Evolutionary conservation across 805 yeast species (phyloP), one percentile per base, ranked within the genome.

Genomic region (Ogataea nakhonphanomensis): DNA sequence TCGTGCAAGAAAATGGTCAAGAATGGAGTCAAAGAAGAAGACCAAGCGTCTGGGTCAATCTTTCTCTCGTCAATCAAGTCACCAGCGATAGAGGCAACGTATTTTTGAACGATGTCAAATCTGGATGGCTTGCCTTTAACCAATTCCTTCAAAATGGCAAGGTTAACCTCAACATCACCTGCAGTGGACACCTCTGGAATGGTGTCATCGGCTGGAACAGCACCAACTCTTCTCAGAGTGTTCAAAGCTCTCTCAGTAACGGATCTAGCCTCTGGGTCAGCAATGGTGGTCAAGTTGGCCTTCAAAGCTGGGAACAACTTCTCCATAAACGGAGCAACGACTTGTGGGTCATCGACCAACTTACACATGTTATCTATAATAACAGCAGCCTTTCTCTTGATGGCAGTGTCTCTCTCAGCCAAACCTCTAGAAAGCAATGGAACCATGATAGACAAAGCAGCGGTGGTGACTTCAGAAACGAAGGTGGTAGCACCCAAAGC

Each of bases 301-400:
- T 87, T 87, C 73, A 93, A 79, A 65, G 96, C 86, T 69, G 99
- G 99, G 78, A 88, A 84, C 65, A 93, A 81, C 68, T 84, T 85
- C 73, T 78, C 76, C 84, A 93, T 76, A 87, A 93, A 93, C 57
- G 99, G 99, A 78, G 98, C 99, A 74, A 93, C 95, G 67, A 93
- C 95, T 78, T 93, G 98, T 61, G 99, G 99, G 70, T 93, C 99
- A 69, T 93, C 99, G 77, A 93, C 99, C 73, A 93, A 87, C 76
- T 93, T 93, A 86, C 99, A 93, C 99, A 93, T 93, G 95, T 93
- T 93, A 73, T 93, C 99, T 64, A 91, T 85, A 73, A 93, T 93
- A 69, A 93, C 99, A 59, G 99, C 99, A 65, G 98, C 84, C 80
- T 93, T 93, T 81, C 99, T 90, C 86, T 93, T 93, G 80, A 93